phyloP scores from a whole-genome alignment of 2,329 filamentous ascomycete genomes.

The Cytospora piceae region DNA sequence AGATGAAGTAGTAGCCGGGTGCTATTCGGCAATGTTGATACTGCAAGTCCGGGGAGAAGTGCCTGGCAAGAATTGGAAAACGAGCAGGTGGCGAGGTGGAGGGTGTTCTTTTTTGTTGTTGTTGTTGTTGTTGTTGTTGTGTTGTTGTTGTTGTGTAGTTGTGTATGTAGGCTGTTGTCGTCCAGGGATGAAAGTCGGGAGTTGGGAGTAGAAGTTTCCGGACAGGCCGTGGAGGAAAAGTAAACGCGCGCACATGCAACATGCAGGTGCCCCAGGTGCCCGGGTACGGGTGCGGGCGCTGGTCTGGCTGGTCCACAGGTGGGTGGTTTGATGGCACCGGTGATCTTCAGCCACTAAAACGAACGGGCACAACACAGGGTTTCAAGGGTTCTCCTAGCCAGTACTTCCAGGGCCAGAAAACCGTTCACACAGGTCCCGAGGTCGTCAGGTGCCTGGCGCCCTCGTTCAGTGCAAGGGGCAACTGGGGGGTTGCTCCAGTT shows the following conservation, averaged over 20 bases:
- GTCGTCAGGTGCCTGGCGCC: neutral
- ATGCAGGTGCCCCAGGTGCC: constrained; percentile 3
- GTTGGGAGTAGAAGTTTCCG: neutral
- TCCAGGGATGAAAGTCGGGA: neutral
- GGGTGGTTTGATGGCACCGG: neutral
- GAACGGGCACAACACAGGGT: neutral
- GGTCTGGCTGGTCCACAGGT: neutral
- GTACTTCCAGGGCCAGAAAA: neutral
- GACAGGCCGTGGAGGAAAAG: neutral
- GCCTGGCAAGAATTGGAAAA: neutral
- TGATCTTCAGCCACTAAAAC: neutral
- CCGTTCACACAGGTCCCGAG: no score
- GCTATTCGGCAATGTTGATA: neutral
- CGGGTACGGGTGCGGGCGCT: neutral
- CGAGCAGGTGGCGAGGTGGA: neutral
- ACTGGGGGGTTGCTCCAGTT: neutral
- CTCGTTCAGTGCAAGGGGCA: neutral
- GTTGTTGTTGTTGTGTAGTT: neutral
- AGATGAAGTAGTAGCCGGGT: neutral
- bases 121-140: neutral
- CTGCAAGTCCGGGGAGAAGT: neutral
- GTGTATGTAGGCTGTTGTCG: neutral
- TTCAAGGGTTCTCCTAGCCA: neutral
- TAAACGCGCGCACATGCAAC: constrained; percentile 2
- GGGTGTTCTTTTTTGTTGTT: neutral